Base-by-base conservation (phyloP, 768 basidiomycete genomes). In the Psilocybe subaeruginosa region DNA sequence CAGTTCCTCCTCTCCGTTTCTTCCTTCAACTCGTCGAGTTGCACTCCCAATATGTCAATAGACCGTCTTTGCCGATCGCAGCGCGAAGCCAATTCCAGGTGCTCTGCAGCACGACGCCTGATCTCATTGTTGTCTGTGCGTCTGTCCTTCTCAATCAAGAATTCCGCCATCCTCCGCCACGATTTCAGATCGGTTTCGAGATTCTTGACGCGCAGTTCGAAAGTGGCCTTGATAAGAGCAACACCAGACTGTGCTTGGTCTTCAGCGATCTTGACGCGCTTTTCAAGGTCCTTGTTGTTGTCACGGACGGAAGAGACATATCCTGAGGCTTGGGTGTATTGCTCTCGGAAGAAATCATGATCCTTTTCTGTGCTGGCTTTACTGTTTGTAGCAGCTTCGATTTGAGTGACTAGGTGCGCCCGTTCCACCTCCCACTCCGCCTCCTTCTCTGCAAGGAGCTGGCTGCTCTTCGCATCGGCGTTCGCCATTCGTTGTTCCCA, bases 111-210 rank as follows among this genome's bases (percentile, higher is more conserved):
- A 27, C 80, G 77, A 54, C 73, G 65, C 17, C 89, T 76, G 17
- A 91, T 72, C 0, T 85, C 83, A 52, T 89, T 87, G 61, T 60
- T 60, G 17, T 85, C 79, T 17, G 87, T 88, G 60, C 82, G 74
- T 56, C 69, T 66, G 54, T 88, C 87, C 69, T 85, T 85, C 71
- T 85, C 82, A 62, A 82, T 78, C 55, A 86, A 59, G 62, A 91
- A 81, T 23, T 75, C 71, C 11, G 79, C 74, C 54, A 82, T 68
- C n/a, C 68, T 76, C 61, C 79, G 79, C 81, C 82, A 86, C 53
- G 76, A 73, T 47, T 70, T 74, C 7, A 76, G 59, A 33, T 89
- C 85, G 3, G 72, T 78, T 61, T 85, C 79, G 23, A 89, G 69
- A 17, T 72, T 70, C 60, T 80, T 72, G 29, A 84, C 65, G 12